Conservation (phyloP, 805 yeast genomes). For the Saturnispora quitensis region DNA sequence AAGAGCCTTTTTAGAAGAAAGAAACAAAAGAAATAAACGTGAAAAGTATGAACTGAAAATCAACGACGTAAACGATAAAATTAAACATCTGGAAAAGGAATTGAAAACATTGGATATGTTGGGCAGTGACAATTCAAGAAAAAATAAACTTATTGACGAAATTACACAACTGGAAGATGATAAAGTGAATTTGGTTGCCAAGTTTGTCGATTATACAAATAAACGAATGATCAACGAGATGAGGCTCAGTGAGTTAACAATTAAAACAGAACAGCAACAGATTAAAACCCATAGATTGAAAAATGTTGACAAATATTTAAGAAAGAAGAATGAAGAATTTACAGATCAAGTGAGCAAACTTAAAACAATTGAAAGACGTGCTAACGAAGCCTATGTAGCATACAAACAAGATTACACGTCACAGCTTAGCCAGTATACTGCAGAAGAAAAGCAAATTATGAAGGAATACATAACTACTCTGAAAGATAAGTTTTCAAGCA, state of each 20-base stretch:
- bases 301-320: background rate
- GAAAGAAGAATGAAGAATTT: background rate
- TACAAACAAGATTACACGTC: conserved; percentile 18
- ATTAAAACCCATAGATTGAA: background rate
- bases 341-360: background rate
- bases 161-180: background rate
- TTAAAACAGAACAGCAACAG: background rate
- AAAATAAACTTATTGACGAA: background rate
- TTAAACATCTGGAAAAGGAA: background rate
- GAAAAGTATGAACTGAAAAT: conserved; percentile 4
- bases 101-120: background rate
- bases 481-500: conserved; percentile 23
- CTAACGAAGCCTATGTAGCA: background rate
- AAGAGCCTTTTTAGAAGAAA: background rate
- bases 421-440: conserved; percentile 28
- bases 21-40: background rate
- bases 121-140: background rate
- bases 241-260: background rate
- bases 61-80: background rate
- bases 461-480: conserved; percentile 24
- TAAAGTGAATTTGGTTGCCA: background rate
- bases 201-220: background rate
- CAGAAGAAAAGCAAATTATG: conserved; percentile 34
- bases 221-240: background rate
- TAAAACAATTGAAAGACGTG: background rate